These are phyloP conservation scores for Talaromyces rugulosus DNA, from an alignment of 2,329 filamentous ascomycete species.

Conservation along the genomic window DNA sequence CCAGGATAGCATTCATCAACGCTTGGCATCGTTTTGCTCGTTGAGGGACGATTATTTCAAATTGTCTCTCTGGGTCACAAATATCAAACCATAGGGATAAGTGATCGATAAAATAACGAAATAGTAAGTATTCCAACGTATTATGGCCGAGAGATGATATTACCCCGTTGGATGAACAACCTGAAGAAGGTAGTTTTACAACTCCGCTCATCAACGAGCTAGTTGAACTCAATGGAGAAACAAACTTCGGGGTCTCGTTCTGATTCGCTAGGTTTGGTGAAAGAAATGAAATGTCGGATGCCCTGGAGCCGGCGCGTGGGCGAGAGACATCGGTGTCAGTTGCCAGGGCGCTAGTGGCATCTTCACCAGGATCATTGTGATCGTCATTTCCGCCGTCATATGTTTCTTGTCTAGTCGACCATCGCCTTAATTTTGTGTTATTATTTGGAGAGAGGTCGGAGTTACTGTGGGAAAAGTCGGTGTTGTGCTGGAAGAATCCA, in stretches of 20 bases:
- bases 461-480: not conserved
- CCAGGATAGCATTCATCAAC: slow-evolving; percentile 36
- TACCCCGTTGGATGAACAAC: not conserved
- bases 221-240: not conserved
- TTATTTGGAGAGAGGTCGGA: not conserved
- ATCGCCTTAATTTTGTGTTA: not conserved
- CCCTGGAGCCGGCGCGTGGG: not conserved
- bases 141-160: not conserved
- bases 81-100: not conserved
- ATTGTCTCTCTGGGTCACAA: not conserved
- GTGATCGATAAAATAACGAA: not conserved
- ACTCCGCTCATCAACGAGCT: not conserved
- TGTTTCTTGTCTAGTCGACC: not conserved
- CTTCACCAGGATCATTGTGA: not conserved
- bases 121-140: not conserved
- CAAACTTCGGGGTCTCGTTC: not conserved
- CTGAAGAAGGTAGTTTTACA: not conserved
- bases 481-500: not conserved
- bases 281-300: not conserved
- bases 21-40: slow-evolving; percentile 14
- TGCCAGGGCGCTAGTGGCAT: not conserved
- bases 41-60: not conserved
- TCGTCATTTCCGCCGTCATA: not conserved
- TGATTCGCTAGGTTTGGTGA: not conserved
- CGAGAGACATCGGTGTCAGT: not conserved